Evolutionary conservation across 1,284 basidiomycete species (phyloP).

Genomic region (Trichosporon asahii): DNA sequence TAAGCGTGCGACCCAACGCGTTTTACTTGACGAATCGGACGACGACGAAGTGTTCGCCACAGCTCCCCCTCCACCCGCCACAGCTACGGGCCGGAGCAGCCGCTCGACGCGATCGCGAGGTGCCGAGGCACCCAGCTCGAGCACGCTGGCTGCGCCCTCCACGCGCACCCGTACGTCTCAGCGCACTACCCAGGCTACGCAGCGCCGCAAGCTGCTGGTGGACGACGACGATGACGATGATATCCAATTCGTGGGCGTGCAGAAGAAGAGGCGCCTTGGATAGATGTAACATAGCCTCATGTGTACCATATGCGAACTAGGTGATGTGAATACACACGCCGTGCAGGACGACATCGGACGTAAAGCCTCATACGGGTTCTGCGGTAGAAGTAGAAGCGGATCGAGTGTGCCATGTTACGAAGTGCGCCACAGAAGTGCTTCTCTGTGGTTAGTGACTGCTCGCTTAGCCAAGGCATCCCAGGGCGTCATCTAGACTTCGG

Average conservation of each 20-base stretch:
- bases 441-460: no score
- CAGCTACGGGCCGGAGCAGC: neutral
- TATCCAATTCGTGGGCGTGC: constrained; percentile 26
- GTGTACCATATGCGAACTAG: neutral
- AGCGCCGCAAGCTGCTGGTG: constrained; percentile 19
- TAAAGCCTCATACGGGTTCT: no score
- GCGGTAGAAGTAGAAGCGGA: no score
- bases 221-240: constrained; percentile 30
- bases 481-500: no score
- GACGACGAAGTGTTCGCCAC: constrained; percentile 23
- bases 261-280: constrained; percentile 33
- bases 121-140: neutral
- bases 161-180: neutral
- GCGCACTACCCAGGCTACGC: constrained; percentile 11
- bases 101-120: constrained; percentile 1
- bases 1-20: constrained; percentile 8
- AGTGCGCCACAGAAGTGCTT: no score
- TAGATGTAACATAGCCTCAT: neutral
- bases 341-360: no score
- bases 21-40: constrained; percentile 32
- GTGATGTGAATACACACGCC: no score
- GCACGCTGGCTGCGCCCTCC: constrained; percentile 3
- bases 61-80: constrained; percentile 4
- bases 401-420: no score
- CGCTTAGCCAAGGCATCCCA: no score